Evolutionary conservation across 345 rosid species (phyloP), one percentile per base, ranked within the genome.

Genomic region (Gossypium australe): DNA sequence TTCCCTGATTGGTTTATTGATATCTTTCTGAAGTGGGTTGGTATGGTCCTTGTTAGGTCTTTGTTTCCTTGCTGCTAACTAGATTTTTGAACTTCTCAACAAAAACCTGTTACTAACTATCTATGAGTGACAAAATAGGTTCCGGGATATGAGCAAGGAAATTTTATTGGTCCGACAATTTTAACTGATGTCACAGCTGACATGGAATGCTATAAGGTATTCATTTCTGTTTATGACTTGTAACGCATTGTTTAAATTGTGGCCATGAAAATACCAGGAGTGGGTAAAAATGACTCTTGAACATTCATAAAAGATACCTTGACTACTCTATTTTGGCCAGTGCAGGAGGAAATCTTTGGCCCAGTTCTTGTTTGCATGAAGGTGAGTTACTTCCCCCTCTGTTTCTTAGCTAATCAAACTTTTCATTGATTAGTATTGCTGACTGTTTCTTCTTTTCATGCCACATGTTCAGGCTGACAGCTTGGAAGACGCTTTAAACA

Each of bases 171-270:
- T 76, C 99, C 99, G 45, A 95, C 99, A 72, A 80, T 95, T 83
- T 75, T 95, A 80, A 81, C 99, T 65, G 90, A 86, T 72, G 97
- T 95, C 73, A 87, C 92, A 51, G 79, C 87, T 52, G 96, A 95
- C 75, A 95, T 95, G 99, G 96, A 93, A 67, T 95, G 99, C 83
- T 95, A 95, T 90, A 91, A 93, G 99, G 98, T 89, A 80, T 71
- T 52, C 4, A 2, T 56, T 18, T 70, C 55, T 22, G 38, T 25
- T 64, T n/a, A 13, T 47, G 29, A 58, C 48, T 72, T 56, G 11
- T 49, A 18, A 63, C 49, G 24, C 60, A 34, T 34, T 10, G 22
- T 27, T 20, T 11, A 38, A 69, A 63, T 12, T 65, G 29, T 53
- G 17, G 3, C 16, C 44, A 55, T 44, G 5, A 47, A 45, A 76